phyloP scores from a whole-genome alignment of 345 rosid genomes.

The Salix caprea region DNA sequence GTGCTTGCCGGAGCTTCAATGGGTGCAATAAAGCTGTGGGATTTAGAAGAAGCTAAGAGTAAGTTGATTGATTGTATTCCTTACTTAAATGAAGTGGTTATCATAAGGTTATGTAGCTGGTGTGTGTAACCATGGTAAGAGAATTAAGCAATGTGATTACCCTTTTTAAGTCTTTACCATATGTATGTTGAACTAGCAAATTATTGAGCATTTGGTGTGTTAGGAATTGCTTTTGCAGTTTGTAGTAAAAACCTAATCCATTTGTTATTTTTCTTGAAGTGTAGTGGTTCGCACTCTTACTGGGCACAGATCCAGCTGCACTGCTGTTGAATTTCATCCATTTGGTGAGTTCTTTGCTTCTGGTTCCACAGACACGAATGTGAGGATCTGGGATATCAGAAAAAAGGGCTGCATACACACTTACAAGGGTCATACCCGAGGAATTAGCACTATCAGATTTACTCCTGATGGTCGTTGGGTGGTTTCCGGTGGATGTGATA shows the following conservation, averaged over 20 bases:
- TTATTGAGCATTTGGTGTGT: neutral
- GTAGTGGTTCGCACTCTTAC: conserved; percentile 98
- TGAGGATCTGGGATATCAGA: conserved; percentile 92
- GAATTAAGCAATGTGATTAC: neutral
- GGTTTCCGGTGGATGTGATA: conserved; percentile 94
- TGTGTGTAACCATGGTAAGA: neutral
- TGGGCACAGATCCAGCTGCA: conserved; percentile 92
- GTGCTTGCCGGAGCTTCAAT: conserved; percentile 74
- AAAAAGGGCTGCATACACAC: conserved; percentile 96
- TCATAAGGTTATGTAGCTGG: neutral
- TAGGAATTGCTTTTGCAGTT: neutral
- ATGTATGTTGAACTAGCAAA: neutral
- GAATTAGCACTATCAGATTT: conserved; percentile 72
- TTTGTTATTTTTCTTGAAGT: conserved; percentile 69
- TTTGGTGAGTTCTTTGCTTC: conserved; percentile 98
- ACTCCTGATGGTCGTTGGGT: conserved; percentile 99
- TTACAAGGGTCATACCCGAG: conserved; percentile 84
- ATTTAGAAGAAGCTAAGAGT: conserved; percentile 76
- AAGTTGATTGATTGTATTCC: conserved; percentile 29
- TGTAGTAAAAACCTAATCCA: conserved; percentile 34
- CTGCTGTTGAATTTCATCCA: conserved; percentile 92
- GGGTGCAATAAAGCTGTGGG: conserved; percentile 74
- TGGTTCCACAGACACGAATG: conserved; percentile 74
- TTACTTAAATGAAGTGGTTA: neutral
- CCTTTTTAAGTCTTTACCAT: neutral